Evolutionary conservation across 371 early-diverging fungal species (phyloP).

Genomic region (Saksenaea vasiformis): DNA sequence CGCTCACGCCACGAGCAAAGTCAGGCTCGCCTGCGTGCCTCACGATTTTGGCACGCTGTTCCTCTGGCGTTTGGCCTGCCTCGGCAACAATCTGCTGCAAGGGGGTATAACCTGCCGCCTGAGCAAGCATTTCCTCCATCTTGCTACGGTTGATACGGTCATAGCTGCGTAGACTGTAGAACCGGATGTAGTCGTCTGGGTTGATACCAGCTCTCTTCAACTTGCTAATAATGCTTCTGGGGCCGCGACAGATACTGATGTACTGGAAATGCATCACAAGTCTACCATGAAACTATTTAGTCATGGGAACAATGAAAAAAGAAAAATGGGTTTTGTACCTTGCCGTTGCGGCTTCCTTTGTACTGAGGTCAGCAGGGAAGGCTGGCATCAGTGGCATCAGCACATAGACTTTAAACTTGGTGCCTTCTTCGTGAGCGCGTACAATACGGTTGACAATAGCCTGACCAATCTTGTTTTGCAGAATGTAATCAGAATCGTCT

Average conservation of each 20-base stretch:
- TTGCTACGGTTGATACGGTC: conserved; percentile 51
- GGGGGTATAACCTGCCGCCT: conserved; percentile 37
- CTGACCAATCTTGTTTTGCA: conserved; percentile 78
- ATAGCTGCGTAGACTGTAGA: conserved; percentile 71
- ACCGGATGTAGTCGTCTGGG: conserved; percentile 66
- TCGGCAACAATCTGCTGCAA: conserved; percentile 2
- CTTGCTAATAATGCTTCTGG: conserved; percentile 58
- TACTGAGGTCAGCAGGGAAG: conserved; percentile 80
- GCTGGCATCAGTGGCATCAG: conserved; percentile 92
- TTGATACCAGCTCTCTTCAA: conserved; percentile 57
- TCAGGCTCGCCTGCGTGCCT: conserved; percentile 36
- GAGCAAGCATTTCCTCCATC: conserved; percentile 41
- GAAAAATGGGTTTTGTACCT: conserved; percentile 45
- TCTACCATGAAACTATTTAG: conserved; percentile 21
- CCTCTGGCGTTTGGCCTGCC: conserved; percentile 1
- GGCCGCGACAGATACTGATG: conserved; percentile 71
- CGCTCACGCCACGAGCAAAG: conserved; percentile 16
- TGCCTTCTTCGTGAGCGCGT: conserved; percentile 64
- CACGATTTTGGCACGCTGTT: conserved; percentile 20
- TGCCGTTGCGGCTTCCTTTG: conserved; percentile 75
- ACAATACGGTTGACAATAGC: conserved; percentile 82
- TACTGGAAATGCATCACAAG: conserved; percentile 80
- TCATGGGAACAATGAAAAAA: not conserved
- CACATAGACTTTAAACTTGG: conserved; percentile 82
- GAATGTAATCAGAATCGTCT: conserved; percentile 41